These are phyloP conservation scores for Cyclotella choctawhatcheeana DNA, from an alignment of 108 stramenopile species.

Conservation along the genomic window DNA sequence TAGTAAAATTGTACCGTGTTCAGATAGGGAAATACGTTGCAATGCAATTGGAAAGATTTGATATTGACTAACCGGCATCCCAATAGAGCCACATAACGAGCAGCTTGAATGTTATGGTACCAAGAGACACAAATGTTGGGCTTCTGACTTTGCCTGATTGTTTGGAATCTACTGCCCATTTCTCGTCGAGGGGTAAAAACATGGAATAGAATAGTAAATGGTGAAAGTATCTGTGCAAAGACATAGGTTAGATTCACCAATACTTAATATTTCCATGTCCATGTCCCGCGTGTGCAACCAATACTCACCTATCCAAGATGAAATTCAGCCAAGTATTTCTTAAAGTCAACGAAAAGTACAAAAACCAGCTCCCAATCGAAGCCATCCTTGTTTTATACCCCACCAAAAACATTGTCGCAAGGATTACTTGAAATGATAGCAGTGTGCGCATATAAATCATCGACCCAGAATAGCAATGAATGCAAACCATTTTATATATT, in stretches of 20 bases:
- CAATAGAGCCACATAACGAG: slow-evolving; percentile 83
- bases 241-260: background rate
- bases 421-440: slow-evolving; percentile 61
- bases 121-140: slow-evolving; percentile 37
- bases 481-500: slow-evolving; percentile 68
- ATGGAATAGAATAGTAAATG: slow-evolving; percentile 81
- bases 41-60: background rate
- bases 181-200: slow-evolving; percentile 63
- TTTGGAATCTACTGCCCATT: slow-evolving; percentile 59
- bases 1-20: background rate
- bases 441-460: slow-evolving; percentile 65
- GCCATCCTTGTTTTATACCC: slow-evolving; percentile 68
- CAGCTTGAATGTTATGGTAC: slow-evolving; percentile 60
- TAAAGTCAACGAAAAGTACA: slow-evolving; percentile 79
- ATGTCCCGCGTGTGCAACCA: no score
- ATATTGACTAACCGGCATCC: slow-evolving; percentile 62
- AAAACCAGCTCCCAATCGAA: slow-evolving; percentile 72
- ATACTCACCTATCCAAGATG: slow-evolving; percentile 75
- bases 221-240: slow-evolving; percentile 66
- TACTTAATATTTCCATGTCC: background rate
- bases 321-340: slow-evolving; percentile 88
- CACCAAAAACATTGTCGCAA: slow-evolving; percentile 64
- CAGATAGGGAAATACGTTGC: background rate
- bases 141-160: background rate
- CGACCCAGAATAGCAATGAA: slow-evolving; percentile 76